Evolutionary conservation across 495 filamentous ascomycete genomes (phyloP), one percentile per base, ranked within the genome.

Genomic region (Neurospora intermedia): DNA sequence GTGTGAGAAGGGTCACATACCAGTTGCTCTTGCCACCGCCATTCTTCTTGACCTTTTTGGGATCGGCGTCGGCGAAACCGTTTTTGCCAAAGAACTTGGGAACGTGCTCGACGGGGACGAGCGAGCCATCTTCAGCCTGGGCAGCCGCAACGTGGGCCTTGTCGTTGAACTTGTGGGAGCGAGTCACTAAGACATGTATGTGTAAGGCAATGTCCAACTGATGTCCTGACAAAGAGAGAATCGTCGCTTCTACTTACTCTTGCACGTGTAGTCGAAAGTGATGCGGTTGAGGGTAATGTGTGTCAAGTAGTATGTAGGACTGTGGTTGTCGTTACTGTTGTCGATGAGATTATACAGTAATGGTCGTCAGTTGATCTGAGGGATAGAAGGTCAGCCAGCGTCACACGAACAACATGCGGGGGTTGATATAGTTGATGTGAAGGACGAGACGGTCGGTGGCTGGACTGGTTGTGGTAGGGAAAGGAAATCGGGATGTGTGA

Each of bases 11-110:
- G 62, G 69, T 35, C 23, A 80, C 90, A 82, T 88, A 97, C 95
- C 95, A 98, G 82, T 97, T 97, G 80, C 91, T 93, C 81, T 93
- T 96, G 54, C 95, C 95, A 70, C 89, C 92, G 70, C 95, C 95
- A 74, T 97, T 92, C 86, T 98, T 98, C 90, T 98, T 98, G 76
- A 91, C 92, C 88, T 96, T 96, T 82, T 92, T 92, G 48, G 95
- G 96, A 78, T 96, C 91, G 76, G 85, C 83, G 78, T 94, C 94
- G 76, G 89, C 84, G 78, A 91, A 92, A 75, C 95, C 96, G 42
- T 88, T 83, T 87, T 97, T 98, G 79, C 87, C 93, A 80, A 98
- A 98, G 88, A 90, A 98, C 76, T 93, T 93, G 77, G 96, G 94
- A 38, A 97, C 82, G 74, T 91, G 87, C 43, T 95, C 91, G 75